Percentiles rank a stretch among this genome's conserved stretches.
Evolutionary conservation across 2,329 filamentous ascomycete genomes (phyloP).

Genomic region (Calonectria pteridis): DNA sequence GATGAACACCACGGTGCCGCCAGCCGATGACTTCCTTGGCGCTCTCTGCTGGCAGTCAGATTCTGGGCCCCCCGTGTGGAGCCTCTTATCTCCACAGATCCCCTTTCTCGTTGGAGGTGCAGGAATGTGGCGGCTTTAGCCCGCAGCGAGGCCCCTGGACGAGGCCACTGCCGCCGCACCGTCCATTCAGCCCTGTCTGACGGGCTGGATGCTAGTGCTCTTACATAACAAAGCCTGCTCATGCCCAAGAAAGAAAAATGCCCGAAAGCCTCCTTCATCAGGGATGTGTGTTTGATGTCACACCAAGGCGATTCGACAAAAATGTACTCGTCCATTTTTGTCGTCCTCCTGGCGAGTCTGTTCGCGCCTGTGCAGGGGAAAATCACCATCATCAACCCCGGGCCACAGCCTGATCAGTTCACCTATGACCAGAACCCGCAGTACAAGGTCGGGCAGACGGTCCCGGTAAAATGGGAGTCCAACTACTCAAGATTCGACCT

Average conservation of each 20-base stretch:
- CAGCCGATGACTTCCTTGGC: neutral
- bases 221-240: neutral
- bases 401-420: neutral
- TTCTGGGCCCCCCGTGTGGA: neutral
- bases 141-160: neutral
- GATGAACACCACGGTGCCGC: no score
- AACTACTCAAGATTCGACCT: neutral
- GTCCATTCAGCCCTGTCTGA: neutral
- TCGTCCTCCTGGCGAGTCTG: neutral
- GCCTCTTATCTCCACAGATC: neutral
- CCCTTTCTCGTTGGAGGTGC: neutral
- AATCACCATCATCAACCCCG: neutral
- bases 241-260: neutral
- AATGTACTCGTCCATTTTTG: neutral
- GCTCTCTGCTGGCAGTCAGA: neutral
- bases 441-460: neutral
- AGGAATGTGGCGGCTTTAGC: neutral
- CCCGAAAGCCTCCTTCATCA: neutral
- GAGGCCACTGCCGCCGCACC: neutral
- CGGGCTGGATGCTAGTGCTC: neutral
- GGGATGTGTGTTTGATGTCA: neutral
- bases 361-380: neutral
- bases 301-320: neutral
- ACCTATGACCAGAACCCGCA: neutral
- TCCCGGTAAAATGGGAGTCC: neutral